phyloP scores from a whole-genome alignment of 2,329 filamentous ascomycete species.

The Venturia pyrina region DNA sequence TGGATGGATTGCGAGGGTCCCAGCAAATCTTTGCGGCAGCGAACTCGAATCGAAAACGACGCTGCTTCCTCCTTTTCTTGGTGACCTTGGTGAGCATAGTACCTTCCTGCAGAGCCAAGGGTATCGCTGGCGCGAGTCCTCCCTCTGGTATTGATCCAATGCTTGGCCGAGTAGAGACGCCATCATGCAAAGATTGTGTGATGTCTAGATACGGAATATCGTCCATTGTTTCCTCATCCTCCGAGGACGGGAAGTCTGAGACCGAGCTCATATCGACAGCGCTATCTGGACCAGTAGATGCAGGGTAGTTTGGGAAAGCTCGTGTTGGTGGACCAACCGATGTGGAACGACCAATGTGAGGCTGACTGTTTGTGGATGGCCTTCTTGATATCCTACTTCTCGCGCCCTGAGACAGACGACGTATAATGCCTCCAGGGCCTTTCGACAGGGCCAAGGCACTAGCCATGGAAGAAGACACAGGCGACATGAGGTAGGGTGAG shows the following conservation, averaged over 20 bases:
- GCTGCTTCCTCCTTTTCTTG: conserved; percentile 65
- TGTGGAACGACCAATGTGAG: conserved; percentile 60
- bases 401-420: conserved; percentile 74
- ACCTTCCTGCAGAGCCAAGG: conserved; percentile 66
- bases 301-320: neutral
- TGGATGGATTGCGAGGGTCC: conserved; percentile 68
- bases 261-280: conserved; percentile 39
- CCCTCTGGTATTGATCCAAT: conserved; percentile 10
- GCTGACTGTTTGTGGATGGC: conserved; percentile 57
- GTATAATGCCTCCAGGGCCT: conserved; percentile 60
- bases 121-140: conserved; percentile 60
- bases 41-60: conserved; percentile 69
- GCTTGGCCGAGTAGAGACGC: conserved; percentile 22
- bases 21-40: conserved; percentile 81
- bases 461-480: conserved; percentile 46
- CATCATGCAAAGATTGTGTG: conserved; percentile 20
- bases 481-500: conserved; percentile 27
- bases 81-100: conserved; percentile 74
- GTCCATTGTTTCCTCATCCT: conserved; percentile 42
- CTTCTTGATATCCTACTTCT: conserved; percentile 61
- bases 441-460: conserved; percentile 49
- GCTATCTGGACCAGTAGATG: conserved; percentile 22
- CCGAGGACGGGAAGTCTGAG: conserved; percentile 38
- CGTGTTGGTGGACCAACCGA: conserved; percentile 61
- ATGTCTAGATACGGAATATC: conserved; percentile 16